Base-by-base conservation (phyloP, 805 yeast species). In the Barnettozyma siamensis region DNA sequence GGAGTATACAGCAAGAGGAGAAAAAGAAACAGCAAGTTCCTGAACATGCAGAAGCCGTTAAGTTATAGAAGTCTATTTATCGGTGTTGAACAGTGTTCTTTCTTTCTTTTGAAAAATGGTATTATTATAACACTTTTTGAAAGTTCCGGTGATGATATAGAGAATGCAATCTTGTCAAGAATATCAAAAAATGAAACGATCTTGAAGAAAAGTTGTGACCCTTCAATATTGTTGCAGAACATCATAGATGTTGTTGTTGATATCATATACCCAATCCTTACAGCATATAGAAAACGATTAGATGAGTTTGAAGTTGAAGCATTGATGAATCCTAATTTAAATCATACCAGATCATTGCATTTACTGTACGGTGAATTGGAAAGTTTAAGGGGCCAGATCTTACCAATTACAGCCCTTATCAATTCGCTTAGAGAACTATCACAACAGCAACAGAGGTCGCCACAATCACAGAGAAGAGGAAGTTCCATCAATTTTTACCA, bases 121-220 rank as follows among this genome's bases (percentile, higher is more conserved):
- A 68, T 77, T 0, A 72, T 78, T 11, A 65, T 78, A 4, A 67
- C 82, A 0, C 74, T 78, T 47, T 77, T 78, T 52, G 83, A 78
- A 51, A 70, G 74, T 45, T 67, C 76, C 5, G 79, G 78, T 5
- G 66, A 67, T 34, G 76, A 73, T 35, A 66, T 78, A 19, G 78
- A 72, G 41, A 60, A 61, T 28, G 80, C 83, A 2, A 66, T 78
- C 10, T 57, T 76, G 21, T 57, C 72, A 2, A 63, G 83, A 20
- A 60, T 78, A 27, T 53, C 66, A 30, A 57, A 73, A 2, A 66
- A 63, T 4, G 64, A 68, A 28, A 73, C 83, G 0, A 58, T 75
- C 29, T 50, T 78, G 21, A 57, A 80, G 38, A 72, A 70, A 27
- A 66, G 78, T 0, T 64, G 71, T 42, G 80, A 76, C 51, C 63